A percentile compares a stretch with the other conserved stretches of the same genome.
Evolutionary conservation across 179 eudicot species (phyloP).

Genomic region (Corrigiola litoralis): DNA sequence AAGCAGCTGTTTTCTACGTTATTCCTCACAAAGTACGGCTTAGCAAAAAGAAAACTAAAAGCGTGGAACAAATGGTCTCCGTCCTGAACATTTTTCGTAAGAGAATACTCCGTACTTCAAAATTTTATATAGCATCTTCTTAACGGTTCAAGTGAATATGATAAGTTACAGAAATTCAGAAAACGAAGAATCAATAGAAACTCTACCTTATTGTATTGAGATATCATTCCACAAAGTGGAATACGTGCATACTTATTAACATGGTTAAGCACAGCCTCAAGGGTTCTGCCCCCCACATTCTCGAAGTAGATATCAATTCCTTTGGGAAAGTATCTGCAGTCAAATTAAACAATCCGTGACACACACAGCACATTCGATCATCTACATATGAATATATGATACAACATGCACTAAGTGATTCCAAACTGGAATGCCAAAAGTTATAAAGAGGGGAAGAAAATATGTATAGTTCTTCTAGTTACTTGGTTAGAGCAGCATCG

Average conservation of each 20-base stretch:
- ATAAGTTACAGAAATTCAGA: not conserved
- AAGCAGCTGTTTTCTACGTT: no score
- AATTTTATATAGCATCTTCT: no score
- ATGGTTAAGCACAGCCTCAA: slow-evolving; percentile 26
- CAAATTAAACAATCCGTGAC: not conserved
- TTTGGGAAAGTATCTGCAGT: slow-evolving; percentile 18
- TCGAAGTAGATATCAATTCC: slow-evolving; percentile 26
- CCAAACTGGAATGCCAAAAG: no score
- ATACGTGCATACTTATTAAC: slow-evolving; percentile 23
- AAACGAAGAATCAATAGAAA: not conserved
- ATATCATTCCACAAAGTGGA: slow-evolving; percentile 26
- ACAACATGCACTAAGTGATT: no score
- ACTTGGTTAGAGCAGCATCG: slow-evolving; percentile 39
- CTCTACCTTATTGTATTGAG: slow-evolving; percentile 25
- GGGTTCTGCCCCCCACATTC: slow-evolving; percentile 26
- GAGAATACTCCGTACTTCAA: no score
- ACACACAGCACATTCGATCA: no score
- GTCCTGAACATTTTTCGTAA: no score
- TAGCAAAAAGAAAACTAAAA: no score
- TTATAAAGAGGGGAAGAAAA: no score
- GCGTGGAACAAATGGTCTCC: no score
- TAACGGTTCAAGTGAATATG: not conserved
- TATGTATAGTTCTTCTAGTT: slow-evolving; percentile 10
- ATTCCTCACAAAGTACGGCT: no score
- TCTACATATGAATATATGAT: no score